These are phyloP conservation scores for Tricholoma sp. DNA, from an alignment of 768 basidiomycete species.

Conservation along the genomic window DNA sequence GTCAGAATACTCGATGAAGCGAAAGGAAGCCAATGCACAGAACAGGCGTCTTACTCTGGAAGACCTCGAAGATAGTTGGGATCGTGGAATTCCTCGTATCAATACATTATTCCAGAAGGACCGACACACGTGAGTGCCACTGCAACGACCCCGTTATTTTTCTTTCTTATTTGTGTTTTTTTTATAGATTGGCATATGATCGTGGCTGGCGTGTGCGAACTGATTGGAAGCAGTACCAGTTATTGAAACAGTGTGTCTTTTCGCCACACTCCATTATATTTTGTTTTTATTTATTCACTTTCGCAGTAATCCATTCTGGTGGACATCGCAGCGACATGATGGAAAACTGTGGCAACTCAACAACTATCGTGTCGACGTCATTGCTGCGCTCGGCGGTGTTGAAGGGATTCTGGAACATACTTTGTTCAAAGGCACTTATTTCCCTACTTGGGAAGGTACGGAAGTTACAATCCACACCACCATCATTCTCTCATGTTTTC, in stretches of 20 bases:
- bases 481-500: neutral
- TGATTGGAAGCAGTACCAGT: constrained; percentile 97
- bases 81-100: constrained; percentile 96
- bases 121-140: constrained; percentile 68
- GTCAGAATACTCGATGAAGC: constrained; percentile 99
- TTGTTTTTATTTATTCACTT: constrained; percentile 7
- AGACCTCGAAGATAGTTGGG: constrained; percentile 98
- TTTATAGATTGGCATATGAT: constrained; percentile 94
- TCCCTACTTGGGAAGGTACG: constrained; percentile 93
- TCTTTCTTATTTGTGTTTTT: constrained; percentile 6
- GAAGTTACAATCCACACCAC: neutral
- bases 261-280: neutral
- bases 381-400: constrained; percentile 95
- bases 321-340: constrained; percentile 97
- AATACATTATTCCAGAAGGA: constrained; percentile 99
- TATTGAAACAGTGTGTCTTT: constrained; percentile 74
- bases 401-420: constrained; percentile 97
- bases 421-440: constrained; percentile 95
- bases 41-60: constrained; percentile 95
- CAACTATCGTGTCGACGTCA: constrained; percentile 98
- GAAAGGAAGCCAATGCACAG: constrained; percentile 99
- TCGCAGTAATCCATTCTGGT: constrained; percentile 95
- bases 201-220: constrained; percentile 98
- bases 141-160: neutral
- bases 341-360: constrained; percentile 97